Evolutionary conservation across 176 grass and related monocot species (phyloP), one percentile per base, ranked within the genome.

Genomic region (Dendrocalamus sinicus): DNA sequence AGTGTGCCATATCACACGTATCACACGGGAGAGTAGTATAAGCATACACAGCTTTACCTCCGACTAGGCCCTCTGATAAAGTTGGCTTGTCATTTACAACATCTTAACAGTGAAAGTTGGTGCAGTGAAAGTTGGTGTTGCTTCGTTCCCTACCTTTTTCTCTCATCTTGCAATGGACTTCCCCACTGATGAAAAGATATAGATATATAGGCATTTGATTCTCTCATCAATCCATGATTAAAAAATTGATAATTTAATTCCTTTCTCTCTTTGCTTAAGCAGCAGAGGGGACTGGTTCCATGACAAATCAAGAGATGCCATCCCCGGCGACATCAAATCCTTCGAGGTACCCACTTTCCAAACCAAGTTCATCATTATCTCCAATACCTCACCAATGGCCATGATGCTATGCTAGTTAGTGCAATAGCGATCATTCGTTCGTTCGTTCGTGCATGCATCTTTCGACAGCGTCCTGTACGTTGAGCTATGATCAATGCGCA

Each of bases 291-390:
- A 82, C 91, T 91, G 91, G 91, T 90, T 96, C 89, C 83, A 89
- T 58, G 94, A 89, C 52, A 96, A 93, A 90, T 86, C 89, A 89
- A 93, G 81, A 88, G 91, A 96, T 86, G 86, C 89, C 81, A 80
- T 77, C 78, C 82, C 86, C 16, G 88, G 89, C 22, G 90, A 86
- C 78, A 88, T 81, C 72, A 89, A 91, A 79, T 91, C 91, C 83
- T 89, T 96, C 45, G 89, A 96, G 94, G 94, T 96, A 88, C 51
- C 22, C 15, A 59, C 80, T 69, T 70, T 1, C 9, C 46, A 79
- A 82, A 57, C 85, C 44, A 47, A 63, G 50, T 63, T 70, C 88
- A 93, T 93, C 88, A 90, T 90, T 85, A 83, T 83, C 78, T 83
- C 78, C 91, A 90, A 86, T 85, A 88, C 78, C 91, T 83, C 30